Conservation (phyloP, 2,329 filamentous ascomycete genomes). For the Botrytis paeoniae region DNA sequence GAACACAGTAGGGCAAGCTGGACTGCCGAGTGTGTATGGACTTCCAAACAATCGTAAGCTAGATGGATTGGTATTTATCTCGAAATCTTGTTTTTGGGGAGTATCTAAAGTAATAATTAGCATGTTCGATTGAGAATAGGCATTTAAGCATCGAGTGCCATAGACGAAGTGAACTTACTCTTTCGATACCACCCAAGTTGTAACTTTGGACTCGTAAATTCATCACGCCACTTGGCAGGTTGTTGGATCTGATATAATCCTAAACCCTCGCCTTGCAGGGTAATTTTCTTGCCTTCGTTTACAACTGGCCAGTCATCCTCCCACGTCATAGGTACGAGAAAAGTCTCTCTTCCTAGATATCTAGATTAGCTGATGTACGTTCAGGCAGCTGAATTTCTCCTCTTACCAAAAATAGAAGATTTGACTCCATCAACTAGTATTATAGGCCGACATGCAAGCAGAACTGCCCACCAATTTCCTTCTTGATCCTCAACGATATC, state of each 20-base stretch:
- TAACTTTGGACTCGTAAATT: neutral
- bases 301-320: constrained; percentile 47
- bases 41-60: neutral
- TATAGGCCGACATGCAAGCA: constrained; percentile 44
- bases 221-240: neutral
- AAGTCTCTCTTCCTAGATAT: constrained; percentile 52
- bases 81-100: neutral
- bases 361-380: neutral
- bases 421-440: neutral
- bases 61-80: neutral
- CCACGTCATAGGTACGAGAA: constrained; percentile 50
- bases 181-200: constrained; percentile 16
- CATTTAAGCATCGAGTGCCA: rapidly evolving
- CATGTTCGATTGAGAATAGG: neutral
- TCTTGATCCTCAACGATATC: constrained; percentile 52
- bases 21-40: constrained; percentile 1
- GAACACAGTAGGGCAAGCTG: neutral
- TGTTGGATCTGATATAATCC: constrained; percentile 1
- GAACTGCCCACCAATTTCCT: constrained; percentile 53
- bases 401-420: constrained; percentile 33
- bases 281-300: constrained; percentile 1
- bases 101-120: neutral
- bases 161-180: neutral
- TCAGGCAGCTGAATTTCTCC: constrained; percentile 42
- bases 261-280: neutral